phyloP scores from a whole-genome alignment of 2,329 filamentous ascomycete species.

The Aspergillus versicolor region DNA sequence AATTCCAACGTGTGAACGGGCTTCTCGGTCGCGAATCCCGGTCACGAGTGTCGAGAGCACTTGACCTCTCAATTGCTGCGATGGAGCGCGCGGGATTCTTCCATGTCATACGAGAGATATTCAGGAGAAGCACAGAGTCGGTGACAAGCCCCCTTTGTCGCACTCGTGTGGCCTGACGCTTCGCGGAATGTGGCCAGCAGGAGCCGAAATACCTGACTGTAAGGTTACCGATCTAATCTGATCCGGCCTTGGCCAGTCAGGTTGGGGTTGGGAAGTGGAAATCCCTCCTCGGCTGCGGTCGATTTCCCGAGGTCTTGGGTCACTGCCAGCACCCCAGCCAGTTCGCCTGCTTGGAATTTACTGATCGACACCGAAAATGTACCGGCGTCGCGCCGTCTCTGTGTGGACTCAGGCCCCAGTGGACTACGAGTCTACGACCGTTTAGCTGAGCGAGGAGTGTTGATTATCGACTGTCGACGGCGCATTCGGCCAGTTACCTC shows the following conservation, averaged over 20 bases:
- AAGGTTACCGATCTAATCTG: conserved; percentile 26
- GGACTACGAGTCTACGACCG: no score
- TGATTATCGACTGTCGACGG: neutral
- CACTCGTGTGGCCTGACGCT: conserved; percentile 10
- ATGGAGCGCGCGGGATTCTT: neutral
- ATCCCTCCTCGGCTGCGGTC: conserved; percentile 4
- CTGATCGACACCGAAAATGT: neutral
- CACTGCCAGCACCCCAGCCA: neutral
- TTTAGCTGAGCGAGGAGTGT: no score
- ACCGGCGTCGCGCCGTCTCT: neutral
- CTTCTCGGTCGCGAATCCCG: neutral
- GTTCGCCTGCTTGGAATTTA: neutral
- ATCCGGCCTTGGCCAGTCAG: conserved; percentile 17
- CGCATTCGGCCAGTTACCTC: neutral
- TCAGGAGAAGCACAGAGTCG: neutral
- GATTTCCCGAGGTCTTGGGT: conserved; percentile 1
- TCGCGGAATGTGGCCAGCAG: conserved; percentile 2
- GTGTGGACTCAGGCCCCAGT: neutral
- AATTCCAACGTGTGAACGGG: neutral
- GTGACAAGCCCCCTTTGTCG: neutral
- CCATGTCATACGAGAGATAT: neutral
- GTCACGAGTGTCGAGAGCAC: neutral
- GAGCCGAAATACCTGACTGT: conserved; percentile 4
- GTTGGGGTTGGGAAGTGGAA: neutral
- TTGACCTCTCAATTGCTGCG: neutral